Conservation (phyloP, 148 eudicot species). For the Bassia scoparia region DNA sequence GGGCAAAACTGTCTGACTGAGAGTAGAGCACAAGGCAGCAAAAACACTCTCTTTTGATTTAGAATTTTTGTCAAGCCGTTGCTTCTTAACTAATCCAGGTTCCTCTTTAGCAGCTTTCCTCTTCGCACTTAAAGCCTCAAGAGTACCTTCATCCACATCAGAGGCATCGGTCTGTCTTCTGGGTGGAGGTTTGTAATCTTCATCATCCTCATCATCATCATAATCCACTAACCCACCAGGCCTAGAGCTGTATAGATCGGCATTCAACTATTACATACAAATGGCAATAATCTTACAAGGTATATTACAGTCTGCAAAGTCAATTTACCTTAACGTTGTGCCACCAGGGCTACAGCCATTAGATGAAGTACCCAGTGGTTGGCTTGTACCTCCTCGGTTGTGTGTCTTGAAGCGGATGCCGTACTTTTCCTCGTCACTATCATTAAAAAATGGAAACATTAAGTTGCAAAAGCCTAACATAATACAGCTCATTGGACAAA, state of each 20-base stretch:
- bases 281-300: not conserved
- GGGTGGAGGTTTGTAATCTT: conserved; percentile 89
- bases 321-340: conserved; percentile 54
- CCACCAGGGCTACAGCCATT: conserved; percentile 54
- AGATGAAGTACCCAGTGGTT: conserved; percentile 42
- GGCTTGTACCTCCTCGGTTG: conserved; percentile 34
- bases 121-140: conserved; percentile 53
- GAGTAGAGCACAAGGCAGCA: conserved; percentile 68
- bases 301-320: not conserved
- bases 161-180: conserved; percentile 48
- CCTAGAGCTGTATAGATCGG: conserved; percentile 38
- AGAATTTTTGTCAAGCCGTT: conserved; percentile 38
- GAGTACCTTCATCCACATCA: conserved; percentile 60
- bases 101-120: conserved; percentile 59
- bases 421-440: conserved; percentile 97
- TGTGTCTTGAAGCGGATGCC: conserved; percentile 55
- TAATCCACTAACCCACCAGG: conserved; percentile 87
- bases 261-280: conserved; percentile 3
- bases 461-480: conserved; percentile 3
- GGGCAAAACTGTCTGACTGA: conserved; percentile 68
- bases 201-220: conserved; percentile 94
- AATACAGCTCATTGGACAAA: not conserved
- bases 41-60: conserved; percentile 63
- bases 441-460: not conserved
- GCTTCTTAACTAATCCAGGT: conserved; percentile 55